Evolutionary conservation across 2,329 filamentous ascomycete species (phyloP).

Genomic region (Teratosphaeriaceae sp.): DNA sequence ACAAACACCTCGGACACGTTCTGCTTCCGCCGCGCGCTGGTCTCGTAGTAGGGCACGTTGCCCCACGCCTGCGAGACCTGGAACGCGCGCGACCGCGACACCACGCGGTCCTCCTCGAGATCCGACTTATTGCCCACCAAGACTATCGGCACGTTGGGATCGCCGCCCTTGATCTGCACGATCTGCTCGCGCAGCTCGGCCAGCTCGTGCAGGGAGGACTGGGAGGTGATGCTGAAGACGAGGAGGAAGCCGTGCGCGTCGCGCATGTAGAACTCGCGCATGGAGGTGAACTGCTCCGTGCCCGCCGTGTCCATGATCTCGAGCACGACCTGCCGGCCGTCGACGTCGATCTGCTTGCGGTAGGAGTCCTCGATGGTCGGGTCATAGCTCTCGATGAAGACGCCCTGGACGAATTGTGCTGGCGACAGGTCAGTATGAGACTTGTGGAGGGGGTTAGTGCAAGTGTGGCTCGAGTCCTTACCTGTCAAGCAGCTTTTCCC

Average conservation of each 20-base stretch:
- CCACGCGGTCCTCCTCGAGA: slow-evolving; percentile 74
- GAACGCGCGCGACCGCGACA: slow-evolving; percentile 73
- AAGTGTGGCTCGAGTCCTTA: slow-evolving; percentile 32
- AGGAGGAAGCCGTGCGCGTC: slow-evolving; percentile 86
- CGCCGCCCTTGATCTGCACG: slow-evolving; percentile 83
- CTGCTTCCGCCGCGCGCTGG: slow-evolving; percentile 71
- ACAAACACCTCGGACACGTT: slow-evolving; percentile 86
- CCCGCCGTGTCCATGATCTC: slow-evolving; percentile 91
- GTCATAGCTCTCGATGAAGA: slow-evolving; percentile 77
- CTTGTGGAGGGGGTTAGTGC: not conserved
- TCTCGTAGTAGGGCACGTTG: slow-evolving; percentile 83
- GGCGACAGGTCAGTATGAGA: slow-evolving; percentile 16
- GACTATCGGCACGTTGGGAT: slow-evolving; percentile 59
- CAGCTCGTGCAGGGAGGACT: slow-evolving; percentile 75
- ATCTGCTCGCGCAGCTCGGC: slow-evolving; percentile 80
- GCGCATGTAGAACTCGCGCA: slow-evolving; percentile 80
- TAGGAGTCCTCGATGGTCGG: slow-evolving; percentile 58
- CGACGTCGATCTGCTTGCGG: slow-evolving; percentile 61
- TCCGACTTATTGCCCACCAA: slow-evolving; percentile 91
- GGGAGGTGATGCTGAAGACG: slow-evolving; percentile 85
- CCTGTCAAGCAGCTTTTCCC: slow-evolving; percentile 90
- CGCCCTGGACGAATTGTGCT: slow-evolving; percentile 91
- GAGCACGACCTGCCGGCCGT: slow-evolving; percentile 81
- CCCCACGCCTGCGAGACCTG: slow-evolving; percentile 81
- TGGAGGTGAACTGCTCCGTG: slow-evolving; percentile 71